Base-by-base conservation (phyloP, 768 basidiomycete species). In the Solioccasus polychromus region DNA sequence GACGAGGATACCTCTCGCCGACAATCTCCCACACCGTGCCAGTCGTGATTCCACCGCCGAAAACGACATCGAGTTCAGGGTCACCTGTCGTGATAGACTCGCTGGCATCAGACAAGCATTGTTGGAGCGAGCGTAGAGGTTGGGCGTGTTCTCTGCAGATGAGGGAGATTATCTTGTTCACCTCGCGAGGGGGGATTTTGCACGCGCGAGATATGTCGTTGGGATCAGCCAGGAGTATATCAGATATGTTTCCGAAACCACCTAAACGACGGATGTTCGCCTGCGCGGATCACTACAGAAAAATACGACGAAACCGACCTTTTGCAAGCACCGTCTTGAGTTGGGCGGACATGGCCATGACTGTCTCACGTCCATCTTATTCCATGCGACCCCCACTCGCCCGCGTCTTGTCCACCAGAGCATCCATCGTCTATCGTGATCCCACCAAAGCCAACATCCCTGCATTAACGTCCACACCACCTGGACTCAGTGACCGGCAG, bases 1-100 rank as follows among this genome's bases (percentile, higher is more conserved):
- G 30, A 38, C 11, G 20, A 50, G 26, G 10, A 39, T 64, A 92
- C 93, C 91, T 90, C 73, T 95, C 90, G 22, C 93, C 93, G 11
- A 76, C 82, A 31, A 95, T 68, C 55, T 97, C 93, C 80, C 90
- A 94, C 3, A 97, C 51, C 77, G 84, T 83, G 2, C 90, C 83
- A 2, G 83, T 80, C 44, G 76, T 68, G 18, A 96, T 72, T 3
- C 93, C 93, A 11, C 92, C 92, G 7, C 86, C 87, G 0, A 97
- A 70, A 5, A 77, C 68, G 22, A 64, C 44, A 61, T 97, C 92
- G 14, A 97, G 71, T 17, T 68, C 57, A 2, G 61, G 46, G 60
- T 95, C 90, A 2, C 93, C 93, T 0, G 88, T 88, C 0, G 88
- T 81, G 54, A 88, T 79, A 42, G 64, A 71, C 39, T 77, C 73